Conservation (phyloP, 768 basidiomycete genomes). For the Suillus lakei region DNA sequence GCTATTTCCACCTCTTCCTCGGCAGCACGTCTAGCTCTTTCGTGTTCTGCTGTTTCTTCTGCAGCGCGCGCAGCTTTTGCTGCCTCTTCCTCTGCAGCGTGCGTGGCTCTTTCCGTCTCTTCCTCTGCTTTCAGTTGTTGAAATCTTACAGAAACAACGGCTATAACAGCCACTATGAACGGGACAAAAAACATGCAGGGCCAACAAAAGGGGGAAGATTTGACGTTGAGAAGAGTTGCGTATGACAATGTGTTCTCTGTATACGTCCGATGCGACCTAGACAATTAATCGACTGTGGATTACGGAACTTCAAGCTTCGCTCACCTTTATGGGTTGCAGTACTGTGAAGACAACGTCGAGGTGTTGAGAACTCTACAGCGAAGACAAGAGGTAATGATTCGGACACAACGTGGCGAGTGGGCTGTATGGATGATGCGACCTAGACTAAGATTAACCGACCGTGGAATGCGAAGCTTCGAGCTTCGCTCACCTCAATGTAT, state of each 20-base stretch:
- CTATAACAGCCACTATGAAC: not conserved
- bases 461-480: not conserved
- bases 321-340: not conserved
- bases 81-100: not conserved
- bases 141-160: not conserved
- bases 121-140: not conserved
- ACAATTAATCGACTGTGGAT: not conserved
- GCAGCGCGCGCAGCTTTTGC: not conserved
- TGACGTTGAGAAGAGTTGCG: not conserved
- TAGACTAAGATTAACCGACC: not conserved
- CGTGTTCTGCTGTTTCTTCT: not conserved
- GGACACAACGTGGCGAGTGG: not conserved
- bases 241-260: not conserved
- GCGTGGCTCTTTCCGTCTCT: no score
- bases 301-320: not conserved
- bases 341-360: not conserved
- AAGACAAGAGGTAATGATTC: not conserved
- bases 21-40: not conserved
- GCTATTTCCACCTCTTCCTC: constrained; percentile 11
- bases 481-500: not conserved
- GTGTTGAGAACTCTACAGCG: not conserved
- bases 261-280: not conserved
- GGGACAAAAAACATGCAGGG: not conserved
- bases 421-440: not conserved
- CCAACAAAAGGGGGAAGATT: not conserved